Base-by-base conservation (phyloP, 2,329 filamentous ascomycete genomes). In the Calonectria hongkongensis region DNA sequence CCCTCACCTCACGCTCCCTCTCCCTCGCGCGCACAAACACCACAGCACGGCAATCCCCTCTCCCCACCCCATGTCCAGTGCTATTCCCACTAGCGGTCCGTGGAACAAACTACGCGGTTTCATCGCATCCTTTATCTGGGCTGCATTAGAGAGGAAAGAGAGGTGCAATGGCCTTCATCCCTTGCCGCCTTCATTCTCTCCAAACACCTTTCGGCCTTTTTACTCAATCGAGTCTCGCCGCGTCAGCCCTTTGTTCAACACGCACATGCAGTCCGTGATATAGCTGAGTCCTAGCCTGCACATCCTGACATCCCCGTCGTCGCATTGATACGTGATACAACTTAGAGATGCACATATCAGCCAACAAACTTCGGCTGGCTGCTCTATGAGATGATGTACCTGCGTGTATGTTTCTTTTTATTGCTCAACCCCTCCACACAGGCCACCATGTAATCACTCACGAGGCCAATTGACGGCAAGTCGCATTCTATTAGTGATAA, bases 101-200 rank as follows among this genome's bases (percentile, higher is more conserved):
- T 51, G 66, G 33, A 63, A 41, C n/a, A 51, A 69, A 45, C 36
- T 64, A 48, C 27, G 48, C 47, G 27, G 60, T 70, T 70, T 70
- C 48, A 70, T 58, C 36, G 36, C 39, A 58, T 54, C 45, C 66
- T 68, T 48, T 62, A 65, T 66, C 51, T 36, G 47, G 39, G 50
- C n/a, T 47, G 36, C 50, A n/a, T 51, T 33, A 30, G 39, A 41
- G 33, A 41, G 12, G 10, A 60, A 48, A 68, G 25, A 48, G 30
- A 63, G 25, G 43, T 63, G 54, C 16, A 16, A 50, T 39, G 33
- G 56, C 43, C 30, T 33, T 39, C 18, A 63, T 51, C 45, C 36
- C 56, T 33, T 63, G n/a, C n/a, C 66, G 33, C 18, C 25, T 68
- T 43, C 56, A 62, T 54, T 62, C 33, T 54, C 56, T 39, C 43